Evolutionary conservation across 768 basidiomycete species (phyloP), one percentile per base, ranked within the genome.

Genomic region (Leccinum imitatum): DNA sequence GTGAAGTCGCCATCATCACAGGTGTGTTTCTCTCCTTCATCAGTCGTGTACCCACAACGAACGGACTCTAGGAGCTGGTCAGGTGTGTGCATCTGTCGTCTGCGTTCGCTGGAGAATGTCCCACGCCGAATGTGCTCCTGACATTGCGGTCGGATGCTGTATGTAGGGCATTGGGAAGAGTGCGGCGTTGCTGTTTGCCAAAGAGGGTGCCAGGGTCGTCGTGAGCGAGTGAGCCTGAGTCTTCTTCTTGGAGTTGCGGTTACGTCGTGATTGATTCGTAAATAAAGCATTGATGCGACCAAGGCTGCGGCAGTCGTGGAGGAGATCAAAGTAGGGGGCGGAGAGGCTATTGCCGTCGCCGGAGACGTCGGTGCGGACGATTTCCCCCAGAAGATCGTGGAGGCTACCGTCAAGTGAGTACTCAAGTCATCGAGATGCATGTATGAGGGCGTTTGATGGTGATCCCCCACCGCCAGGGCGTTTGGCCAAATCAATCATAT

Each of bases 401-500:
- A 87, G 30, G 88, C 86, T 4, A 90, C 91, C 5, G 80, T 92
- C 65, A 77, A 83, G 90, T 91, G 65, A 67, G 87, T 80, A 83
- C 41, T 10, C 78, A 4, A n/a, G 23, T 53, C 7, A 25, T 33
- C 41, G 19, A 9, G 19, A 14, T 4, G 15, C 14, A 2, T 33
- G 14, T 25, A 4, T 48, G 37, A 44, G 25, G 31, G 50, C 23
- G 50, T 23, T 33, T 59, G 11, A 53, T 21, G 13, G 13, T n/a
- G 11, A 13, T 53, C 9, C 21, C 31, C 33, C 25, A n/a, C 15
- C 15, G 44, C 31, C 67, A 91, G 88, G 60, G 85, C 87, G 63
- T 93, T 86, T 64, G 91, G 91, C 25, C 89, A 91, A 70, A 86
- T 94, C 53, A 91, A 94, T 73, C 90, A 93, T 70, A 90, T 93